Conservation (phyloP, 805 yeast species). For the Sugiyamaella qingdaonensis region DNA sequence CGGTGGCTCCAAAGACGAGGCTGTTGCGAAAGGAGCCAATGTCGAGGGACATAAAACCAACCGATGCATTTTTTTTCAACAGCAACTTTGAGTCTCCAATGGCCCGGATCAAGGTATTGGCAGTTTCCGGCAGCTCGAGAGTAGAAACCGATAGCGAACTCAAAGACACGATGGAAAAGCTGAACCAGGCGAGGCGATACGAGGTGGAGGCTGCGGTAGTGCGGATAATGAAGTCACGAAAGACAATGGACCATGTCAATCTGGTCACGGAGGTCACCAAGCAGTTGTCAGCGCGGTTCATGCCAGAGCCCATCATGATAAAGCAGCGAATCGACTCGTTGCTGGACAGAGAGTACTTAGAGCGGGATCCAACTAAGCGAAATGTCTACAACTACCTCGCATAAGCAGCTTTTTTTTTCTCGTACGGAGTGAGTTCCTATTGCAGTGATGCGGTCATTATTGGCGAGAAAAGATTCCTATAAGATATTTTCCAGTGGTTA, state of each 20-base stretch:
- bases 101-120: constrained; percentile 66
- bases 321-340: constrained; percentile 70
- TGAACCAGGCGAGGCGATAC: constrained; percentile 59
- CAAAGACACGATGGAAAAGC: constrained; percentile 45
- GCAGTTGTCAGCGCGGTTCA: constrained; percentile 59
- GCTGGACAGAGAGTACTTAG: constrained; percentile 76
- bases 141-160: constrained; percentile 53
- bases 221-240: constrained; percentile 76
- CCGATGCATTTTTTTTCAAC: constrained; percentile 66
- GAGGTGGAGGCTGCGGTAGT: constrained; percentile 84
- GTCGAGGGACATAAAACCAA: constrained; percentile 61
- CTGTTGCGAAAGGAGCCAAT: constrained; percentile 70
- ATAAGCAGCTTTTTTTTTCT: constrained; percentile 5
- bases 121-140: constrained; percentile 47
- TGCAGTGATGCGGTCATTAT: too few relatives aligned
- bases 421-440: too few relatives aligned
- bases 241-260: constrained; percentile 56
- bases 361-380: constrained; percentile 60
- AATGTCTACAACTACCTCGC: constrained; percentile 67
- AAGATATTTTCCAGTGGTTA: too few relatives aligned
- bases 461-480: too few relatives aligned
- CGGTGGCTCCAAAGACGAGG: constrained; percentile 77
- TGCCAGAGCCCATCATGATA: constrained; percentile 62
- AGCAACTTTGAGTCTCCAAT: constrained; percentile 63
- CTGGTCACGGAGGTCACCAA: constrained; percentile 61